These are phyloP conservation scores for Prunus mongolica DNA, from an alignment of 306 rosid genomes.

Conservation along the genomic window DNA sequence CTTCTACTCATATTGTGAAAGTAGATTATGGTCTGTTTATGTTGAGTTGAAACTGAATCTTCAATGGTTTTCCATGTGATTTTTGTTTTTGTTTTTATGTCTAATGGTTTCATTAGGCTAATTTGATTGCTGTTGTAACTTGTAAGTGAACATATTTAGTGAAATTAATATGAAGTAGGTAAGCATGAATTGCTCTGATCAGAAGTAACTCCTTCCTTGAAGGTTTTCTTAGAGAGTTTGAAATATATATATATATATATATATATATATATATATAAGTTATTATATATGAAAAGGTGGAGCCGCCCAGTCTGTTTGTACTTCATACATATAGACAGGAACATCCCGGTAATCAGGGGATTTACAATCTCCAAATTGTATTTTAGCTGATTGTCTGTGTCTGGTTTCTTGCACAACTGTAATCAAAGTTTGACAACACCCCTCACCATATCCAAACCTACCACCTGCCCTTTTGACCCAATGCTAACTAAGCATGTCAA, in stretches of 20 bases:
- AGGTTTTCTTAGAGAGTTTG: no score
- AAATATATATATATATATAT: background rate
- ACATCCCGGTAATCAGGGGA: background rate
- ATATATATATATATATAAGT: background rate
- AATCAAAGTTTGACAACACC: background rate
- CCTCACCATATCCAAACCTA: background rate
- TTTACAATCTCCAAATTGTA: background rate
- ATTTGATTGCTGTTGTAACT: background rate
- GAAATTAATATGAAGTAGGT: background rate
- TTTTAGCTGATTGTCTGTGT: background rate
- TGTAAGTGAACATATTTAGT: no score
- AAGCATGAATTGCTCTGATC: background rate
- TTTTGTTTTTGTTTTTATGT: background rate
- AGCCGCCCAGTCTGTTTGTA: background rate
- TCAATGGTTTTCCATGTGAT: background rate
- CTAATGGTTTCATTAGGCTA: background rate
- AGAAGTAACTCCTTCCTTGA: background rate
- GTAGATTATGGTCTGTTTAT: no score
- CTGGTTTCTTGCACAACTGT: background rate
- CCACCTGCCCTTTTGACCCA: background rate
- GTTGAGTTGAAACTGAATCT: no score
- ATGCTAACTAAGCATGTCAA: background rate
- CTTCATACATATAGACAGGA: background rate
- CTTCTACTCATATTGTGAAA: no score
- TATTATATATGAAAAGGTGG: background rate